Evolutionary conservation across 2,329 filamentous ascomycete genomes (phyloP).

Genomic region (Trichoderma afroharzianum): DNA sequence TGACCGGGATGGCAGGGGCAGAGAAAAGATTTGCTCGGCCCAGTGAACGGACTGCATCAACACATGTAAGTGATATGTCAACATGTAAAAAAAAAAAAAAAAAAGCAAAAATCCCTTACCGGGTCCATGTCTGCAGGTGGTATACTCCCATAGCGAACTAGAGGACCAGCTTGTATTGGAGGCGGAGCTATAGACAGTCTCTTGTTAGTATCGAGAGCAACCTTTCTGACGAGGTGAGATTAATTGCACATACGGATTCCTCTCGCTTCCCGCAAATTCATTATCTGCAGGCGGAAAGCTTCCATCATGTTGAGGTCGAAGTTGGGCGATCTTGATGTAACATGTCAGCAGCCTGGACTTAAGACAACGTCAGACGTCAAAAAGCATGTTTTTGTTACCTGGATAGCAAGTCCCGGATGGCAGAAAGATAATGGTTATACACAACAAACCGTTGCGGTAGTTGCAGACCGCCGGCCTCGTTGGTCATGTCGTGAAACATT

Average conservation of each 20-base stretch:
- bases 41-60: constrained; percentile 49
- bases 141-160: constrained; percentile 33
- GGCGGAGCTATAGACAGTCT: constrained; percentile 27
- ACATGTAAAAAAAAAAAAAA: not conserved
- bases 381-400: constrained; percentile 37
- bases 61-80: constrained; percentile 15
- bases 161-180: constrained; percentile 32
- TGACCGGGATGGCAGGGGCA: constrained; percentile 49
- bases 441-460: constrained; percentile 52
- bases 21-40: constrained; percentile 58
- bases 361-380: not conserved
- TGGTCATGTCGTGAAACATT: constrained; percentile 55
- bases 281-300: constrained; percentile 43
- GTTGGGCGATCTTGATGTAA: constrained; percentile 36
- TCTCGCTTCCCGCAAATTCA: constrained; percentile 50
- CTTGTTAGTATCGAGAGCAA: not conserved
- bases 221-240: not conserved
- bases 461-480: constrained; percentile 48
- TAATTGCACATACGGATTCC: constrained; percentile 44
- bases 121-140: constrained; percentile 19
- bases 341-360: constrained; percentile 19
- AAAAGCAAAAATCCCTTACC: constrained; percentile 21
- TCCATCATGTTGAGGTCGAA: constrained; percentile 57
- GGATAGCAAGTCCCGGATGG: constrained; percentile 48
- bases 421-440: constrained; percentile 52